Evolutionary conservation across 140 eudicot genomes (phyloP).

Genomic region (Stevia rebaudiana): DNA sequence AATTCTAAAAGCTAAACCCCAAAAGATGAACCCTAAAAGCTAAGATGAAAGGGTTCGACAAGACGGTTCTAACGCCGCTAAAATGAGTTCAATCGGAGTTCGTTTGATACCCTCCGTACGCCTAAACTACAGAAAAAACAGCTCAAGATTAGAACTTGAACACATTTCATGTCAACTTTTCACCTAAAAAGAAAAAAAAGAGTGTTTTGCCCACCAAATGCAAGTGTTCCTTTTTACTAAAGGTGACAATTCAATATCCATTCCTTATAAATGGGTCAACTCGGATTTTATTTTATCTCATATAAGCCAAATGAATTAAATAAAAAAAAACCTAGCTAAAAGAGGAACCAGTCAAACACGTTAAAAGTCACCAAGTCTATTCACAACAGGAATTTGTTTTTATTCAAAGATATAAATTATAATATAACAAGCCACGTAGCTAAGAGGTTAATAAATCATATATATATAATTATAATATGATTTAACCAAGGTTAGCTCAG

Average conservation of each 20-base stretch:
- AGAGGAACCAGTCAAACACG: background rate
- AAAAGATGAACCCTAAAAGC: too few relatives aligned
- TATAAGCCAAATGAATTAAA: background rate
- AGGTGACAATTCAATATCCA: background rate
- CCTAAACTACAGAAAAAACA: background rate
- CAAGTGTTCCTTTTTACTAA: background rate
- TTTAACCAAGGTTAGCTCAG: too few relatives aligned
- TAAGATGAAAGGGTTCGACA: too few relatives aligned
- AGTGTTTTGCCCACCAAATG: background rate
- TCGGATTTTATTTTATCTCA: background rate
- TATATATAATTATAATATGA: too few relatives aligned
- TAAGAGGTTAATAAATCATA: too few relatives aligned
- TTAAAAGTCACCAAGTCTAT: background rate
- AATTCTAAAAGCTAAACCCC: too few relatives aligned
- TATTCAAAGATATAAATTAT: background rate
- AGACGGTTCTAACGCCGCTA: too few relatives aligned
- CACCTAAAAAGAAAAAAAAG: background rate
- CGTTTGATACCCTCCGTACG: too few relatives aligned
- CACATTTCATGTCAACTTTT: conserved; percentile 16
- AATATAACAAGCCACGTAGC: too few relatives aligned
- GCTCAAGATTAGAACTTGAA: background rate
- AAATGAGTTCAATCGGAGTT: too few relatives aligned
- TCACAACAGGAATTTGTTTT: background rate
- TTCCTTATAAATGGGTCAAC: background rate
- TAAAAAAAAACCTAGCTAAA: background rate